Conservation (phyloP, 1,139 yeast genomes). For the Meyerozyma elateridarum region DNA sequence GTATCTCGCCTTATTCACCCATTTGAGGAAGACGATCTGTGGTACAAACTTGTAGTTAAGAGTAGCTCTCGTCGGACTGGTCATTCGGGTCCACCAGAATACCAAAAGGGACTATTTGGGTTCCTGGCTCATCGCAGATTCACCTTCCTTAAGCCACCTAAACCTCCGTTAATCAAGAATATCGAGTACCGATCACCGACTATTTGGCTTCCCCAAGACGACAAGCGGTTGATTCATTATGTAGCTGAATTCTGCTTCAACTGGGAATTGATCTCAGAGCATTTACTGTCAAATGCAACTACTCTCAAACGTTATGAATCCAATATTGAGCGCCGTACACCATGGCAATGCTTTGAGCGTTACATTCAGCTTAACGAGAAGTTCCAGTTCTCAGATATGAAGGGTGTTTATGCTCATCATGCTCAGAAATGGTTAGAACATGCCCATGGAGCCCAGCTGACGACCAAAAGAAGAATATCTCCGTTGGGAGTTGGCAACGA, state of each 20-base stretch:
- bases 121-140: conserved; percentile 56
- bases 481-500: conserved; percentile 91
- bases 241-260: conserved; percentile 87
- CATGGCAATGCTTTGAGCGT: conserved; percentile 98
- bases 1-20: conserved; percentile 63
- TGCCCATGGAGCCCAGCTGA: conserved; percentile 82
- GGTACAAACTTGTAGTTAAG: conserved; percentile 57
- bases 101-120: conserved; percentile 57
- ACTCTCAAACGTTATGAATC: conserved; percentile 63
- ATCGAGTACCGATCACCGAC: conserved; percentile 84
- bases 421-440: conserved; percentile 93
- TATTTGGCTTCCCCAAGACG: conserved; percentile 94
- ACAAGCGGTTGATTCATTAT: conserved; percentile 68
- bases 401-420: conserved; percentile 76
- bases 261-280: conserved; percentile 89
- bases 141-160: conserved; percentile 71
- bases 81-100: conserved; percentile 31
- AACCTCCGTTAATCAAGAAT: conserved; percentile 78
- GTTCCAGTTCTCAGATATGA: conserved; percentile 79
- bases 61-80: conserved; percentile 28
- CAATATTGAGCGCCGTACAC: conserved; percentile 88
- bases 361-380: conserved; percentile 89
- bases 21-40: conserved; percentile 56
- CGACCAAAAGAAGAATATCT: conserved; percentile 80
- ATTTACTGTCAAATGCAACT: conserved; percentile 56